Evolutionary conservation across 306 rosid genomes (phyloP).

Genomic region (Trifolium fragiferum): DNA sequence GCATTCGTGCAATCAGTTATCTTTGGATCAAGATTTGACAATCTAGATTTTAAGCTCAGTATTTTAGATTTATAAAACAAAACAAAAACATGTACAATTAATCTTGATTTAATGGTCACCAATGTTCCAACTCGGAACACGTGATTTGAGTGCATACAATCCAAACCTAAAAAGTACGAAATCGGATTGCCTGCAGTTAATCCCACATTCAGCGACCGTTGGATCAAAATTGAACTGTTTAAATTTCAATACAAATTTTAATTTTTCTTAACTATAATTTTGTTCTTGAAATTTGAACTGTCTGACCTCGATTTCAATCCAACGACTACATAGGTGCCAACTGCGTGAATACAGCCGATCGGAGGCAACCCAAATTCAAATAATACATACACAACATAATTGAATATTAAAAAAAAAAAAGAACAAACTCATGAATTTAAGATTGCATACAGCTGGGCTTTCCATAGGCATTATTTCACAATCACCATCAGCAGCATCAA

Average conservation of each 20-base stretch:
- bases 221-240: not conserved
- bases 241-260: not conserved
- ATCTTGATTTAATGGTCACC: not conserved
- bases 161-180: not conserved
- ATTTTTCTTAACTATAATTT: too few species aligned
- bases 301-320: not conserved
- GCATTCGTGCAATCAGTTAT: not conserved
- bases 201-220: not conserved
- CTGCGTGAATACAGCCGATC: not conserved
- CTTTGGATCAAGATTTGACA: not conserved
- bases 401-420: not conserved
- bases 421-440: not conserved
- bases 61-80: not conserved
- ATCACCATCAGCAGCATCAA: not conserved
- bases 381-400: not conserved
- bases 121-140: not conserved
- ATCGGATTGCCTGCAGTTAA: not conserved
- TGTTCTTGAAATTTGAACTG: not conserved
- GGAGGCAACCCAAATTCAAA: not conserved
- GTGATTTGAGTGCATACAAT: not conserved
- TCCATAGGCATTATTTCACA: not conserved
- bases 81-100: not conserved
- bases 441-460: constrained; percentile 17
- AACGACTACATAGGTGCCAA: not conserved
- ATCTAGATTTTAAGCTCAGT: not conserved